These are phyloP conservation scores for Aspergillus campestris DNA, from an alignment of 495 filamentous ascomycete species.

Conservation along the genomic window DNA sequence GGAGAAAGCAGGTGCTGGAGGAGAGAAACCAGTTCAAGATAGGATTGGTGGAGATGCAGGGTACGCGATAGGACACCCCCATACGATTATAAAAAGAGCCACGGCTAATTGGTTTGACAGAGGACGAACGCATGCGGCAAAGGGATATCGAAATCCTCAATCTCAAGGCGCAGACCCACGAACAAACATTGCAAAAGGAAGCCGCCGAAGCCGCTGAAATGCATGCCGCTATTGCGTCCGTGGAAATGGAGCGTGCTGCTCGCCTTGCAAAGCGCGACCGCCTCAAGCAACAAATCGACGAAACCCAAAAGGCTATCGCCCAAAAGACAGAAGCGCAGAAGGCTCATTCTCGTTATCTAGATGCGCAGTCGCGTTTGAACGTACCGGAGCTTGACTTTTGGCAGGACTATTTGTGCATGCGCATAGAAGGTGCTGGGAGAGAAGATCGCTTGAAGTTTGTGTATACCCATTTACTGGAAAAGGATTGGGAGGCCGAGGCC, in stretches of 20 bases:
- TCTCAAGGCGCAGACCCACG: constrained; percentile 66
- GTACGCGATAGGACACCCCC: constrained; percentile 34
- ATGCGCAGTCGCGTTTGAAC: constrained; percentile 76
- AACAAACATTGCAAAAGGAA: constrained; percentile 78
- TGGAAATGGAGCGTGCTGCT: constrained; percentile 67
- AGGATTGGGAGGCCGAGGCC: constrained; percentile 79
- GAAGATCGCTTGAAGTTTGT: constrained; percentile 86
- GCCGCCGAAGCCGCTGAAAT: constrained; percentile 80
- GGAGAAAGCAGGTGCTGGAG: constrained; percentile 78
- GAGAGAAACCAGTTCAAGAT: constrained; percentile 91
- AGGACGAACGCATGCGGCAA: constrained; percentile 82
- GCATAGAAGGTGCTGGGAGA: constrained; percentile 81
- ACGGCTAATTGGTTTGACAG: constrained; percentile 38
- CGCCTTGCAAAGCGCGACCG: constrained; percentile 64
- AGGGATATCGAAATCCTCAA: constrained; percentile 79
- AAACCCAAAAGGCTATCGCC: constrained; percentile 61
- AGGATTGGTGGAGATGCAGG: constrained; percentile 82
- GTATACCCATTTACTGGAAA: constrained; percentile 74
- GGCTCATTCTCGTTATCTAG: constrained; percentile 53
- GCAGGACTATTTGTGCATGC: constrained; percentile 79
- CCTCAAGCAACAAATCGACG: constrained; percentile 68
- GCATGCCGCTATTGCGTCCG: constrained; percentile 66
- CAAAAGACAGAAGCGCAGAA: constrained; percentile 54
- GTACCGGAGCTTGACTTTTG: constrained; percentile 91
- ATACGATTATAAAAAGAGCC: not conserved